phyloP scores from a whole-genome alignment of 148 eudicot species.

The Diospyros lotus region DNA sequence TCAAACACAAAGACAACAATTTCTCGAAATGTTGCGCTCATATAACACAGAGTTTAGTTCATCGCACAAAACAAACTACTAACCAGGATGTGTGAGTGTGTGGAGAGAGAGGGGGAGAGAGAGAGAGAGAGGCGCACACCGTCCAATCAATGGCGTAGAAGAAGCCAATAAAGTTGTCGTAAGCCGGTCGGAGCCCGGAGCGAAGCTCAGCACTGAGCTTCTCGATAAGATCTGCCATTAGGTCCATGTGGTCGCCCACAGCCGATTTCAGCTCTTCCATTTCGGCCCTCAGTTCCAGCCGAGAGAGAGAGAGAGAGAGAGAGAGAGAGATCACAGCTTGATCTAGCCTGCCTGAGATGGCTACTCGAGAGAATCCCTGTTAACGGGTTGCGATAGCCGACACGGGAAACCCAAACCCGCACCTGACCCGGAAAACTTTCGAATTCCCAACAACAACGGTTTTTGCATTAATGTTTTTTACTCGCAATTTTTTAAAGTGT shows the following conservation, averaged over 20 bases:
- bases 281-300: neutral
- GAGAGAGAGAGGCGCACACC: slow-evolving; percentile 27
- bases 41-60: neutral
- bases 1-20: neutral
- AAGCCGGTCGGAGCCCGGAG: slow-evolving; percentile 71
- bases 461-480: too few species aligned
- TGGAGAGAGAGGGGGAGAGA: neutral
- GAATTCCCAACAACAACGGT: too few species aligned
- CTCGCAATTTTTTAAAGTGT: too few species aligned
- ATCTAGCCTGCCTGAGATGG: too few species aligned
- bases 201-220: slow-evolving; percentile 58
- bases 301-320: too few species aligned
- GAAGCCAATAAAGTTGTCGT: slow-evolving; percentile 73
- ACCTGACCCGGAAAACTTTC: too few species aligned
- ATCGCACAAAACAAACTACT: neutral
- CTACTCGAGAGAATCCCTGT: too few species aligned
- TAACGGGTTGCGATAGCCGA: too few species aligned
- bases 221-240: slow-evolving; percentile 78
- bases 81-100: neutral
- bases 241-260: slow-evolving; percentile 75
- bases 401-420: too few species aligned
- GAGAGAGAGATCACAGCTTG: too few species aligned
- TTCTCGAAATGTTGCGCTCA: neutral
- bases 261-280: slow-evolving; percentile 80
- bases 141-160: slow-evolving; percentile 96